Base-by-base conservation (phyloP, 73 alveolate species). In the Symbiodinium pilosum region DNA sequence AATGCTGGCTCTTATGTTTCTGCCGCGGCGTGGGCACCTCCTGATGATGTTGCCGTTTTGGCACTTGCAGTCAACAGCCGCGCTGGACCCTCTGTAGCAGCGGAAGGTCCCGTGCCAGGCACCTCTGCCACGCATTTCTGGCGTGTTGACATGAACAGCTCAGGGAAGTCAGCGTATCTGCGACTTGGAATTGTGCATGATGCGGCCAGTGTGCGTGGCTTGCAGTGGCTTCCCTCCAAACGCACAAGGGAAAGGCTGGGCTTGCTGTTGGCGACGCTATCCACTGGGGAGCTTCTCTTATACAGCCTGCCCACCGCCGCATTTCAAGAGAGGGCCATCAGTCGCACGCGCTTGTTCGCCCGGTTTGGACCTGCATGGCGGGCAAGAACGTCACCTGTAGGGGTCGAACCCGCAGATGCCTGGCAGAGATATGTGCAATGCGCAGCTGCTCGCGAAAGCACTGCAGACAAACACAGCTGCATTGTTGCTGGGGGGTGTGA, bases 191-290 rank as follows among this genome's bases (percentile, higher is more conserved):
- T 91, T 26, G 97, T 91, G 52, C 97, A 91, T n/a, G 89, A 68
- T n/a, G 97, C 89, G 20, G 94, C 94, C 14, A 36, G 95, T 40
- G 97, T 83, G 38, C 73, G 97, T 16, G 43, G 97, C 97, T n/a
- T 91, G 97, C 89, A 91, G 40, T 91, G 97, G 97, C 97, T 91
- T 54, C 97, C 97, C 40, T 91, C 97, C 83, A 91, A 91, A 77
- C 73, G 88, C 44, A 32, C 64, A 12, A 83, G 40, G 59, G 41
- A 38, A 28, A 81, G 88, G 56, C 34, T 81, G 52, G 88, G 88
- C 64, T 81, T 81, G 88, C 56, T 81, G 26, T 36, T 81, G 59
- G 88, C 88, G 38, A 24, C 38, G 39, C 56, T 81, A 21, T 24
- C 54, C 16, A 40, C 42, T 40, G 88, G 88, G 56, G 56, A 81